Percentiles rank a stretch among this genome's conserved stretches.
These are phyloP conservation scores for Pseudonitzschia delicatissima DNA, from an alignment of 108 stramenopile genomes.

Conservation along the genomic window DNA sequence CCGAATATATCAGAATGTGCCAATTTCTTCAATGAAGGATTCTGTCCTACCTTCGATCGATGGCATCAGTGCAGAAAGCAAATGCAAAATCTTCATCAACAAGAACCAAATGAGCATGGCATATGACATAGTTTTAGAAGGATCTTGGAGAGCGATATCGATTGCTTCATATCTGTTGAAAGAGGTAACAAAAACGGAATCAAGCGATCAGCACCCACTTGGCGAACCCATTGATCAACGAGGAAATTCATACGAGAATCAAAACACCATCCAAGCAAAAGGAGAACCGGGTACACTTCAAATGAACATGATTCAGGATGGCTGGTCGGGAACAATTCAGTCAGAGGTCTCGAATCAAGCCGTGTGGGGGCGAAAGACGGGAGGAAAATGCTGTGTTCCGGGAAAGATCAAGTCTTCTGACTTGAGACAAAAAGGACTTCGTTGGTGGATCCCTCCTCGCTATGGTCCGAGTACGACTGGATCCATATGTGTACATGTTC, in stretches of 20 bases:
- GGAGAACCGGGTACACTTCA: conserved; percentile 52
- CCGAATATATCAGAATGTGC: conserved; percentile 41
- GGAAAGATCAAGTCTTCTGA: conserved; percentile 53
- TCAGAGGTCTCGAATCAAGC: conserved; percentile 22
- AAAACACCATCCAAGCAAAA: conserved; percentile 56
- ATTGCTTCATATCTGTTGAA: conserved; percentile 65
- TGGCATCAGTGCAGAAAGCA: conserved; percentile 66
- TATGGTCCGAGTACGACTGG: conserved; percentile 66
- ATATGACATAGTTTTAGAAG: conserved; percentile 61
- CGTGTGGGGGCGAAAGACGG: conserved; percentile 45
- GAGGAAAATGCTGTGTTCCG: conserved; percentile 72
- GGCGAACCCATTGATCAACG: conserved; percentile 10
- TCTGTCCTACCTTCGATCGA: conserved; percentile 54
- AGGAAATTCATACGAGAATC: conserved; percentile 1
- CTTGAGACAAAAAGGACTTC: conserved; percentile 56
- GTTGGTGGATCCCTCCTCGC: conserved; percentile 81
- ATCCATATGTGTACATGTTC: conserved; percentile 71
- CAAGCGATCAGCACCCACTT: not conserved
- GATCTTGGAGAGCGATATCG: conserved; percentile 73
- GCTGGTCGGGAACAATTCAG: conserved; percentile 67
- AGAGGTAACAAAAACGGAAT: conserved; percentile 7
- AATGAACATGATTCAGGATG: conserved; percentile 55
- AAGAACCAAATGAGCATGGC: conserved; percentile 25
- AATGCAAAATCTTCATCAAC: conserved; percentile 62
- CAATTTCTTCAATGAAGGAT: conserved; percentile 36